Conservation (phyloP, 805 yeast species). For the Yarrowia porcina region DNA sequence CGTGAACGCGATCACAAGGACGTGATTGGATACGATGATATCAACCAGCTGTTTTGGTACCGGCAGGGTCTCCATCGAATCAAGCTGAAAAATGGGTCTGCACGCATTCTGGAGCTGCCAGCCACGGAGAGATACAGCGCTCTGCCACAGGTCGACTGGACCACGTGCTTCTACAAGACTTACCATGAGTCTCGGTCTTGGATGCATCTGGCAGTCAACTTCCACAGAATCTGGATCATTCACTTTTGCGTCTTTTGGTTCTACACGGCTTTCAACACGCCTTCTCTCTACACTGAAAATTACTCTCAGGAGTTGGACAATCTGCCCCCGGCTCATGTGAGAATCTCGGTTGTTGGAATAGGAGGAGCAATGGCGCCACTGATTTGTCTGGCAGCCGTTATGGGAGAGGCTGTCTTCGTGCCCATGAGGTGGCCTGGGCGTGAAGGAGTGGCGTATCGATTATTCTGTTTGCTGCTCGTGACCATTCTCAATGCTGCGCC, state of each 20-base stretch:
- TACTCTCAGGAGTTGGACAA: slow-evolving; percentile 80
- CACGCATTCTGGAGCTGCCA: slow-evolving; percentile 52
- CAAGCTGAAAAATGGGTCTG: slow-evolving; percentile 43
- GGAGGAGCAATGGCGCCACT: slow-evolving; percentile 85
- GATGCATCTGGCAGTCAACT: slow-evolving; percentile 92
- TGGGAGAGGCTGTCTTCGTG: slow-evolving; percentile 91
- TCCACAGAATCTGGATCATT: slow-evolving; percentile 97
- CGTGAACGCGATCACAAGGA: slow-evolving; percentile 62
- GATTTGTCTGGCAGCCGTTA: slow-evolving; percentile 81
- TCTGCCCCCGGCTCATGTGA: slow-evolving; percentile 79
- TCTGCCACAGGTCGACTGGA: slow-evolving; percentile 62
- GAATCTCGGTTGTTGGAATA: slow-evolving; percentile 89
- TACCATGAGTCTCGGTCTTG: slow-evolving; percentile 93
- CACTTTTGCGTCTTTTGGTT: slow-evolving; percentile 91
- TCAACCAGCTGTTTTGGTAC: slow-evolving; percentile 86
- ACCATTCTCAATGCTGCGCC: slow-evolving; percentile 52
- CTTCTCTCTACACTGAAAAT: slow-evolving; percentile 82
- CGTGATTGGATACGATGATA: slow-evolving; percentile 83
- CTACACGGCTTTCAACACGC: slow-evolving; percentile 90
- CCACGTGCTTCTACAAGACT: slow-evolving; percentile 65
- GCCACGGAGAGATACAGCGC: slow-evolving; percentile 54
- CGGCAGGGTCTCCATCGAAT: slow-evolving; percentile 63
- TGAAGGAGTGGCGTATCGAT: slow-evolving; percentile 86
- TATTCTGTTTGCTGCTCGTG: slow-evolving; percentile 65
- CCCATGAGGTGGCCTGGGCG: slow-evolving; percentile 99